A percentile compares a stretch with the other conserved stretches of the same genome.
phyloP scores from a whole-genome alignment of 306 rosid species.

The Casuarina equisetifolia region DNA sequence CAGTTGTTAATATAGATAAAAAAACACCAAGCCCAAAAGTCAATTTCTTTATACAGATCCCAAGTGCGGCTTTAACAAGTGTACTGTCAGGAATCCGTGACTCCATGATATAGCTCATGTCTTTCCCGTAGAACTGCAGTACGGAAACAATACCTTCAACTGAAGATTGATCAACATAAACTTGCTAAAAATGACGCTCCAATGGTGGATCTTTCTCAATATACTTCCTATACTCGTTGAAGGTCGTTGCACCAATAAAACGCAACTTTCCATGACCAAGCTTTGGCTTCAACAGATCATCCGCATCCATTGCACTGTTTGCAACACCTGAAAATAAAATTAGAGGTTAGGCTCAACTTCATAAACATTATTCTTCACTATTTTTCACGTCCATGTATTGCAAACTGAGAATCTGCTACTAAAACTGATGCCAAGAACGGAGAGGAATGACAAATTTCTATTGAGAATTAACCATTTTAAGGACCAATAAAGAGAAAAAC shows the following conservation, averaged over 20 bases:
- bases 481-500: conserved; percentile 2
- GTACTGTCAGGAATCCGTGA: conserved; percentile 95
- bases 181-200: conserved; percentile 97
- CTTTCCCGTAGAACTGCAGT: conserved; percentile 93
- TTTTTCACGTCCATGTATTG: conserved; percentile 15
- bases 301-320: conserved; percentile 98
- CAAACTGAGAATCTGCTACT: conserved; percentile 9
- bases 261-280: conserved; percentile 97
- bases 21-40: too few species aligned
- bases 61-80: conserved; percentile 92
- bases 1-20: too few species aligned
- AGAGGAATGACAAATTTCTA: conserved; percentile 14
- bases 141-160: conserved; percentile 88
- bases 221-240: conserved; percentile 92
- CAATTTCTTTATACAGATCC: too few species aligned
- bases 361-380: conserved; percentile 16
- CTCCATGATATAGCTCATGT: conserved; percentile 98
- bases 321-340: conserved; percentile 72
- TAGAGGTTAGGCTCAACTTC: conserved; percentile 17
- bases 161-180: conserved; percentile 91
- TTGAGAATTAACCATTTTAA: conserved; percentile 1
- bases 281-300: conserved; percentile 97
- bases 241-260: conserved; percentile 95
- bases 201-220: conserved; percentile 97
- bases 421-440: neutral